Conservation (phyloP, 1,284 basidiomycete genomes). For the Apiotrichum siamense region DNA sequence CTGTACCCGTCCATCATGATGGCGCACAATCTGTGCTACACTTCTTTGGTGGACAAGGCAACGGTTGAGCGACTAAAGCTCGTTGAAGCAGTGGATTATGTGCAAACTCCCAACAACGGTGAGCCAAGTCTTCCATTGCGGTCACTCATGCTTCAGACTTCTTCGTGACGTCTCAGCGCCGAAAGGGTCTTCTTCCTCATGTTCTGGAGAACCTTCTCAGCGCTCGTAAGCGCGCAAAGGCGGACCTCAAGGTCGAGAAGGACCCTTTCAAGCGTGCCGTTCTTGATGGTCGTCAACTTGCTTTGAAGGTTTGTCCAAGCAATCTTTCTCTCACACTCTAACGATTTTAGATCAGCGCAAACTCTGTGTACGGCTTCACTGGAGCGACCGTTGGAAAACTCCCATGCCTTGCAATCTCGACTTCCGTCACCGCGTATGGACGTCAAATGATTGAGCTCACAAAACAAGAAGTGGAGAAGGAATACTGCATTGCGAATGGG, state of each 20-base stretch:
- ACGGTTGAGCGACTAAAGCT: constrained; percentile 71
- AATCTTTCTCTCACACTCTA: not conserved
- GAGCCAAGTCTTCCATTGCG: constrained; percentile 16
- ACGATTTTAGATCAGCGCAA: constrained; percentile 74
- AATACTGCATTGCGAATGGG: constrained; percentile 79
- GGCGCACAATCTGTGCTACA: constrained; percentile 97
- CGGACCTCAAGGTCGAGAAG: constrained; percentile 87
- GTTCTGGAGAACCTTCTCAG: constrained; percentile 85
- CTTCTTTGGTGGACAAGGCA: constrained; percentile 72
- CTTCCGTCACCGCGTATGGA: constrained; percentile 85
- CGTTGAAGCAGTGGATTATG: constrained; percentile 69
- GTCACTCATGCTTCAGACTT: constrained; percentile 56
- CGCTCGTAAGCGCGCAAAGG: constrained; percentile 85
- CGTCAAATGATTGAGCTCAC: constrained; percentile 97
- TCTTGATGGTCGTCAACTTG: constrained; percentile 86
- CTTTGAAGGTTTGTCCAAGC: constrained; percentile 65
- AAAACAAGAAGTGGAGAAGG: constrained; percentile 80
- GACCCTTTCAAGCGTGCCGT: constrained; percentile 94
- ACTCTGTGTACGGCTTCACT: constrained; percentile 96
- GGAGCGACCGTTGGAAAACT: constrained; percentile 92
- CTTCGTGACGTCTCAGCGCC: constrained; percentile 64
- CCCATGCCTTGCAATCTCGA: constrained; percentile 87
- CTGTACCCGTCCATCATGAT: constrained; percentile 99
- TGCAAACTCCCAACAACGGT: constrained; percentile 84
- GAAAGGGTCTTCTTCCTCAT: constrained; percentile 84